Evolutionary conservation across 1,284 basidiomycete genomes (phyloP).

Genomic region (Irpex sp.): DNA sequence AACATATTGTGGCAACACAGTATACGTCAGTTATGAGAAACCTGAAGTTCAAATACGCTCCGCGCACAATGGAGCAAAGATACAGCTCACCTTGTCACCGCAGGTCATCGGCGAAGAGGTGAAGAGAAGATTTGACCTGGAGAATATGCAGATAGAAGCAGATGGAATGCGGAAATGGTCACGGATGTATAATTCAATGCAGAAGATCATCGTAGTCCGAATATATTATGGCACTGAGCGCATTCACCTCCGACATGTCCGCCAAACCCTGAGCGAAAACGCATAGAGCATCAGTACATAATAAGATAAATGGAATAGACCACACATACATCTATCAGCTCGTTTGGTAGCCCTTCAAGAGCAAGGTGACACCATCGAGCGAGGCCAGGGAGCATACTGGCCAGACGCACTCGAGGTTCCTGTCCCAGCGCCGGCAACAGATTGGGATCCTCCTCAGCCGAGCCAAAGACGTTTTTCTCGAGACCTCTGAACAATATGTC

Average conservation of each 20-base stretch:
- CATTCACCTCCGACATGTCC: slow-evolving; percentile 27
- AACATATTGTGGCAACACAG: too few species aligned
- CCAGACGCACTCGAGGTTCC: slow-evolving; percentile 40
- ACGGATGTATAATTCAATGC: slow-evolving; percentile 19
- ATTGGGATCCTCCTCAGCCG: slow-evolving; percentile 17
- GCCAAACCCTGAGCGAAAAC: slow-evolving; percentile 23
- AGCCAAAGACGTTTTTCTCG: slow-evolving; percentile 50
- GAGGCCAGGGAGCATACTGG: slow-evolving; percentile 74
- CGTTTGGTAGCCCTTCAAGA: slow-evolving; percentile 73
- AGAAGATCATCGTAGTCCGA: slow-evolving; percentile 34
- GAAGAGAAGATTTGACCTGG: too few species aligned
- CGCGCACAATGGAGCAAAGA: too few species aligned
- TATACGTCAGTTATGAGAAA: too few species aligned
- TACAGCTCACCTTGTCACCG: too few species aligned
- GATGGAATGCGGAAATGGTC: neutral
- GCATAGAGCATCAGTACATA: neutral
- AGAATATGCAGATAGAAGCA: too few species aligned
- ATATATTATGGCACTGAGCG: slow-evolving; percentile 34
- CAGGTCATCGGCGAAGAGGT: too few species aligned
- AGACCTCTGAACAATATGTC: slow-evolving; percentile 52
- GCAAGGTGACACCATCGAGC: slow-evolving; percentile 74
- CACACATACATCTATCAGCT: slow-evolving; percentile 73
- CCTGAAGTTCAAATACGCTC: too few species aligned
- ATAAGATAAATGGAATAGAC: slow-evolving; percentile 1
- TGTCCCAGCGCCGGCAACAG: slow-evolving; percentile 12